Conservation (phyloP, 306 rosid genomes). For the Gillenia trifoliata region DNA sequence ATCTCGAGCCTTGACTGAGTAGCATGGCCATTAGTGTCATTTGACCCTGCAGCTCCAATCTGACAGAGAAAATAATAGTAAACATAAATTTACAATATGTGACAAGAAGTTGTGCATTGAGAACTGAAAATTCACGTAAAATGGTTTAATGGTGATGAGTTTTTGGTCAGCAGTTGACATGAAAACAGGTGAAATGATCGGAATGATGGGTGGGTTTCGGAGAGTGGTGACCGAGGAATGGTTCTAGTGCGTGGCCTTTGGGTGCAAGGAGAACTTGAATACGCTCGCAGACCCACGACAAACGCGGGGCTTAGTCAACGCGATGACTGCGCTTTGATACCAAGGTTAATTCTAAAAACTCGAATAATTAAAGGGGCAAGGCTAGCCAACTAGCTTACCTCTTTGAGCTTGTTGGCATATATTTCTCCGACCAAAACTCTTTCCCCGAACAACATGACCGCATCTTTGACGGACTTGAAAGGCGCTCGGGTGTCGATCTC, state of each 20-base stretch:
- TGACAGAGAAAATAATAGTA: not conserved
- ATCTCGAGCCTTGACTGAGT: slow-evolving; percentile 34
- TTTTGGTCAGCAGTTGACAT: not conserved
- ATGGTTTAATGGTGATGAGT: not conserved
- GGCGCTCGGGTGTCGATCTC: slow-evolving; percentile 88
- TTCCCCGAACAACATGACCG: slow-evolving; percentile 80
- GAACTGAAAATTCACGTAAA: not conserved
- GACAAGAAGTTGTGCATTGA: not conserved
- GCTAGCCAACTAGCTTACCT: slow-evolving; percentile 28
- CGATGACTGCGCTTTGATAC: no score
- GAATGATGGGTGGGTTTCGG: not conserved
- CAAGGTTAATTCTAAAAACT: no score
- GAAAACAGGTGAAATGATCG: not conserved
- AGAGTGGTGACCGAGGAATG: not conserved
- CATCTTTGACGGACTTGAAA: slow-evolving; percentile 82
- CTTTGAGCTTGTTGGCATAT: slow-evolving; percentile 69
- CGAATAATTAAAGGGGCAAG: no score
- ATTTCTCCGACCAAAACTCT: slow-evolving; percentile 76
- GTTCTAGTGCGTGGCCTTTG: not conserved
- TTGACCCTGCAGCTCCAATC: slow-evolving; percentile 38
- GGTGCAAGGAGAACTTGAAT: not conserved
- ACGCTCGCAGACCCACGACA: no score
- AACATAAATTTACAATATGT: not conserved
- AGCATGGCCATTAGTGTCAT: slow-evolving; percentile 27
- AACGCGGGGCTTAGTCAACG: not conserved